A percentile compares a stretch with the other conserved stretches of the same genome.
Evolutionary conservation across 2,329 filamentous ascomycete genomes (phyloP).

Genomic region (Incumbomyces delicatus): DNA sequence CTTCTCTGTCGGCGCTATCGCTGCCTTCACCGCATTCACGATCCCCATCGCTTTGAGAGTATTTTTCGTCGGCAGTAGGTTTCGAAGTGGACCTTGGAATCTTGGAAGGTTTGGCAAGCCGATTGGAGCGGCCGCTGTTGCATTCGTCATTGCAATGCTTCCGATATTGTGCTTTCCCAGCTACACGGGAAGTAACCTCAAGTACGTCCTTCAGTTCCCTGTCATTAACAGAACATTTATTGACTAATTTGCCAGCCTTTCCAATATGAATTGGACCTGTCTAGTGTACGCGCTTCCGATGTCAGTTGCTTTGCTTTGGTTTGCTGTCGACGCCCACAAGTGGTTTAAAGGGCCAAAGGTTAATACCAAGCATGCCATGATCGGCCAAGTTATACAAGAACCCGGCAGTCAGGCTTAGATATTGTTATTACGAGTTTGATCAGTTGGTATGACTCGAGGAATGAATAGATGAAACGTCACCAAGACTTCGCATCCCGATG

Average conservation of each 20-base stretch:
- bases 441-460: too few species aligned
- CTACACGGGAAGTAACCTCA: constrained; percentile 45
- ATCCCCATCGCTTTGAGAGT: constrained; percentile 36
- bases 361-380: constrained; percentile 31
- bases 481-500: too few species aligned
- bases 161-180: constrained; percentile 59
- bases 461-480: too few species aligned
- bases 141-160: constrained; percentile 57
- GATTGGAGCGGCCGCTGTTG: constrained; percentile 47
- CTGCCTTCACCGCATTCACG: constrained; percentile 49
- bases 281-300: constrained; percentile 26
- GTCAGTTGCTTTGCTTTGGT: constrained; percentile 23
- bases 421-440: too few species aligned
- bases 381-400: constrained; percentile 22
- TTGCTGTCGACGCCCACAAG: constrained; percentile 24
- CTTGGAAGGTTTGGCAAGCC: constrained; percentile 50
- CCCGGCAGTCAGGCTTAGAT: too few species aligned
- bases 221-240: too few species aligned
- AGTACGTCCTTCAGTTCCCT: constrained; percentile 35
- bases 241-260: too few species aligned
- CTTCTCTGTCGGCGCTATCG: constrained; percentile 61
- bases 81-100: constrained; percentile 60
- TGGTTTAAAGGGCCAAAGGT: constrained; percentile 28
- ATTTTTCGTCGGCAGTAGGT: constrained; percentile 49
- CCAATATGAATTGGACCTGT: constrained; percentile 26